phyloP scores from a whole-genome alignment of 1,139 yeast species.

The Protomyces arabidopsidicola region DNA sequence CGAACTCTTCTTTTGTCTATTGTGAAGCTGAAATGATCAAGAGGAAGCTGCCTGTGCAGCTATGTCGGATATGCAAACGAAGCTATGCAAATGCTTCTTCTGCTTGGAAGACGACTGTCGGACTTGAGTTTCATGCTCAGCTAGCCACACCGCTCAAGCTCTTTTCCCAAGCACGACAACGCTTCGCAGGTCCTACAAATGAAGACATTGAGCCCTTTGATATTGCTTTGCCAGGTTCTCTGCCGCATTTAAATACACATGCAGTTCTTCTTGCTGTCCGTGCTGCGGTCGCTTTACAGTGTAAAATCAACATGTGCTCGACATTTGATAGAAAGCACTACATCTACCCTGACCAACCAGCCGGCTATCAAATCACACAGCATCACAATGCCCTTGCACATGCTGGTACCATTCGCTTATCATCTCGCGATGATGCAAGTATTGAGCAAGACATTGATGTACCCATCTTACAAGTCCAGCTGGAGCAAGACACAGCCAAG shows the following conservation, averaged over 20 bases:
- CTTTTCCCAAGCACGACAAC: slow-evolving; percentile 38
- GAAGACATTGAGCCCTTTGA: slow-evolving; percentile 72
- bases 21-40: not conserved
- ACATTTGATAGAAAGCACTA: slow-evolving; percentile 91
- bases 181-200: slow-evolving; percentile 58
- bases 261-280: slow-evolving; percentile 66
- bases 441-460: slow-evolving; percentile 35
- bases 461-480: slow-evolving; percentile 43
- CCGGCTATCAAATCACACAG: slow-evolving; percentile 95
- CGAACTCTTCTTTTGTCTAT: not conserved
- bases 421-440: slow-evolving; percentile 51
- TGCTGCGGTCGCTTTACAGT: slow-evolving; percentile 67
- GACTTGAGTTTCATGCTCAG: slow-evolving; percentile 35
- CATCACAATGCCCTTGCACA: slow-evolving; percentile 73
- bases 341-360: slow-evolving; percentile 93
- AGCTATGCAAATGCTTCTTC: not conserved
- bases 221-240: slow-evolving; percentile 87
- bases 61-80: not conserved
- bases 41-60: not conserved
- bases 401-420: slow-evolving; percentile 55
- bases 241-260: slow-evolving; percentile 73
- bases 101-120: slow-evolving; percentile 23
- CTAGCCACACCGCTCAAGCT: slow-evolving; percentile 24
- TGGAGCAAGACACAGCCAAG: slow-evolving; percentile 69
- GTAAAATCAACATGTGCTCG: slow-evolving; percentile 54